Percentiles rank a stretch among this genome's conserved stretches.
These are phyloP conservation scores for Diaporthe nobilis DNA, from an alignment of 2,329 filamentous ascomycete species.

Conservation along the genomic window DNA sequence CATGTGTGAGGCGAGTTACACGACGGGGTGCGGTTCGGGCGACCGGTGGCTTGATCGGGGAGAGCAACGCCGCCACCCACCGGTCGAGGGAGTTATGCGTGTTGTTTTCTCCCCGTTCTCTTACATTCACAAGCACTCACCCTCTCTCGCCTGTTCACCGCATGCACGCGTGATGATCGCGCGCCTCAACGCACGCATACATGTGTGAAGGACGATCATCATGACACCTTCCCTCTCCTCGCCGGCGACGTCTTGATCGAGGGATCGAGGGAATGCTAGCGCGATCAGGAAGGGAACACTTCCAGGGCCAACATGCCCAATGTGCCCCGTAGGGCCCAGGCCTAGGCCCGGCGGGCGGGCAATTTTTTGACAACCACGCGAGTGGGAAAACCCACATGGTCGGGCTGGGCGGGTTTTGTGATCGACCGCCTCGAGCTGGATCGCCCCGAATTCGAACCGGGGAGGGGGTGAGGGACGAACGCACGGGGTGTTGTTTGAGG, in stretches of 20 bases:
- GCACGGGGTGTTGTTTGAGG: background rate
- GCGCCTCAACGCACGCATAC: background rate
- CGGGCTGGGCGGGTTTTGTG: background rate
- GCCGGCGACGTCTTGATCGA: background rate
- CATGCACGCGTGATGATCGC: background rate
- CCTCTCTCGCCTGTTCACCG: background rate
- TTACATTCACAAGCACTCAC: background rate
- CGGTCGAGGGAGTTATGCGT: too few relatives aligned
- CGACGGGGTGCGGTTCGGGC: background rate
- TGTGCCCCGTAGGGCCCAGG: background rate
- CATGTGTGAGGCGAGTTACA: constrained; percentile 11
- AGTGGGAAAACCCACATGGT: background rate
- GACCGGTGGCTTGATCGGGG: background rate
- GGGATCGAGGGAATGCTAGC: background rate
- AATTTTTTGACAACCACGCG: background rate
- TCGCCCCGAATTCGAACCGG: background rate
- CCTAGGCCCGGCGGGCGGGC: background rate
- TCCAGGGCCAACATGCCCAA: background rate
- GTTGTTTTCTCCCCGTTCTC: background rate
- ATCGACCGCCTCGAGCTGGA: constrained; percentile 9
- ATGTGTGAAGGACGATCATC: background rate
- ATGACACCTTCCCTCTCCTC: background rate
- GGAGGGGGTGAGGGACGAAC: background rate
- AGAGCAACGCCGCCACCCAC: background rate
- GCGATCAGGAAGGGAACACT: background rate